Base-by-base conservation (phyloP, 1,139 yeast species). In the Yamadazyma taylorii region DNA sequence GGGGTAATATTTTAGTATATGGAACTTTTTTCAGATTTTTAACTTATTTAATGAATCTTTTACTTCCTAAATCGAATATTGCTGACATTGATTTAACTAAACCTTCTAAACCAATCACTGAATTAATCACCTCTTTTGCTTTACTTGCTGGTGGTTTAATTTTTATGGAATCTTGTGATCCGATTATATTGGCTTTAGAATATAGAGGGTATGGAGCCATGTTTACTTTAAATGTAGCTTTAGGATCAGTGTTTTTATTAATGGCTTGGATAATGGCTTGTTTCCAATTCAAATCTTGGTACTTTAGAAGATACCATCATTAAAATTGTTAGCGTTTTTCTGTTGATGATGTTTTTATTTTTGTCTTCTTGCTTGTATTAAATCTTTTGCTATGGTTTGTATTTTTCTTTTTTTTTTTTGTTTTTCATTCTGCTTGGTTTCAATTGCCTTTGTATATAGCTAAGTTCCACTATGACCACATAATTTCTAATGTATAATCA, bases 121-220 rank as follows among this genome's bases (percentile, higher is more conserved):
- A 92, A 61, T 64, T 90, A 35, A 56, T 92, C 25, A 79, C 83
- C 0, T 70, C 90, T 19, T 90, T 90, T 64, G 76, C 89, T 42
- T 71, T 92, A 46, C 60, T 92, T 17, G 76, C 89, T 46, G 98
- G 98, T 31, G 98, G 98, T 5, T 60, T 85, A 47, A 82, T 92
- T 17, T 92, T 92, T 57, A 88, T 90, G 90, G 89, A 88, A 60
- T 82, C 94, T 41, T 85, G 95, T 34, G 89, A 85, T 52, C 94
- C 94, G 46, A 78, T 88, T 5, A 79, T 92, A 21, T 79, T 78
- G 48, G 88, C 89, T 14, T 72, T 90, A 65, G 92, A 90, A 50
- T 90, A 83, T 60, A 74, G 90, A 54, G 96, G 96, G 2, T 73
- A 81, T 43, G 88, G 94, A 26, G 72, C 86, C 38, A 90, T 92